Base-by-base conservation (phyloP, 768 basidiomycete genomes). In the Saitozyma sp. region DNA sequence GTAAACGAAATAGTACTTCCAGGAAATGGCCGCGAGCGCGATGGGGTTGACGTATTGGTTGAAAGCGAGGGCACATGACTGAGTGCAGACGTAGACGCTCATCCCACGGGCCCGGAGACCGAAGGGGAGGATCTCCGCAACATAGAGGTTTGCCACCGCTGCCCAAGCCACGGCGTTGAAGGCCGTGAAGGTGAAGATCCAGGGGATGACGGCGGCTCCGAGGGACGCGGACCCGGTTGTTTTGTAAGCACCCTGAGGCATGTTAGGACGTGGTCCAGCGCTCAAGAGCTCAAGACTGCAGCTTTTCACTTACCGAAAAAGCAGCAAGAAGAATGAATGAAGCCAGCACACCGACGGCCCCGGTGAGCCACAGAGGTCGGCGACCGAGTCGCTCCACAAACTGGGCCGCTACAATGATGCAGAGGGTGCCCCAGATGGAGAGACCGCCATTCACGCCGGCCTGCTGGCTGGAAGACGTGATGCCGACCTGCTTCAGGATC, bases 401-500 rank as follows among this genome's bases (percentile, higher is more conserved):
- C 42, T 62, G 54, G 50, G 70, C 49, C 59, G 58, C 39, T 39
- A 63, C 20, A 60, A 59, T 38, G 56, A 54, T 42, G 50, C 20
- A 50, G 51, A 63, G 16, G 42, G 52, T 45, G 8, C 43, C 55
- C 81, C 86, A 89, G 57, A 74, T 62, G 40, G 71, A 88, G 37
- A 92, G 83, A 70, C 90, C 87, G 78, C 76, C 58, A 79, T 70
- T 62, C 58, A 67, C 60, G 64, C 69, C 78, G 90, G 62, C 52
- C n/a, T 64, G 54, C n/a, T n/a, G n/a, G n/a, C n/a, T n/a, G n/a
- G n/a, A n/a, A n/a, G n/a, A n/a, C n/a, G n/a, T n/a, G n/a, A 89
- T 73, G 50, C 58, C 69, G 56, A 88, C 49, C 13, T 88, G 87
- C 89, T 65, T 89, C 88, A 66, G 57, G 85, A 77, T 88, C 88